Evolutionary conservation across 176 grass and related monocot genomes (phyloP).

Genomic region (Olyra latifolia): DNA sequence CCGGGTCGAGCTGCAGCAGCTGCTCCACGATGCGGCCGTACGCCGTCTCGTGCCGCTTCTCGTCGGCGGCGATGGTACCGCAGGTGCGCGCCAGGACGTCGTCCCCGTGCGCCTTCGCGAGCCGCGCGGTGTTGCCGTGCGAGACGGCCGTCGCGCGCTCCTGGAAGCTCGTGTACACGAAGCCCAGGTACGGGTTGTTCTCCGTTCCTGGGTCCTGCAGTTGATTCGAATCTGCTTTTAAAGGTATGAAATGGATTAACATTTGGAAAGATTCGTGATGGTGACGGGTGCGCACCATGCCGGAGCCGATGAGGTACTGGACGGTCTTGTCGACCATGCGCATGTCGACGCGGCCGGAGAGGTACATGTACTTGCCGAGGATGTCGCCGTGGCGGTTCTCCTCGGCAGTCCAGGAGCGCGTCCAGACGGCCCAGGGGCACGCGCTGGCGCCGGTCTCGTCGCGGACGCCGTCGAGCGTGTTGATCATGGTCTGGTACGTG

Average conservation of each 20-base stretch:
- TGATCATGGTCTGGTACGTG: conserved; percentile 99
- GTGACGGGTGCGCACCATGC: conserved; percentile 55
- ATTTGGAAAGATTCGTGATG: not conserved
- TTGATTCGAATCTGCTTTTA: not conserved
- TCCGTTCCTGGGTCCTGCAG: conserved; percentile 74
- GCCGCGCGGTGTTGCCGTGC: conserved; percentile 87
- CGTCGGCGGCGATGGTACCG: conserved; percentile 87
- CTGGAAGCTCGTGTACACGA: conserved; percentile 98
- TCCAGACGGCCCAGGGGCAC: conserved; percentile 90
- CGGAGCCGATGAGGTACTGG: conserved; percentile 92
- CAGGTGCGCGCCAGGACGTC: conserved; percentile 69
- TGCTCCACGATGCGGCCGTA: conserved; percentile 85
- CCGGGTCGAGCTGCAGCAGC: conserved; percentile 76
- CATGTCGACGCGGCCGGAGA: conserved; percentile 94
- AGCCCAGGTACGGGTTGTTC: conserved; percentile 93
- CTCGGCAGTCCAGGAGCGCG: conserved; percentile 84
- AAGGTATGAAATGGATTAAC: not conserved
- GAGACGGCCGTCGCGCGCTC: conserved; percentile 86
- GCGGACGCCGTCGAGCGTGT: conserved; percentile 83
- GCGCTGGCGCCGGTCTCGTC: conserved; percentile 95
- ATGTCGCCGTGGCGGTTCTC: conserved; percentile 92
- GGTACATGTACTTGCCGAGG: conserved; percentile 83
- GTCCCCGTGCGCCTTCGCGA: conserved; percentile 69
- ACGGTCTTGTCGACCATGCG: conserved; percentile 83
- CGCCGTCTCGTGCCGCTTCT: conserved; percentile 95